These are phyloP conservation scores for Hymenoscyphus albidus DNA, from an alignment of 2,329 filamentous ascomycete species.

Conservation along the genomic window DNA sequence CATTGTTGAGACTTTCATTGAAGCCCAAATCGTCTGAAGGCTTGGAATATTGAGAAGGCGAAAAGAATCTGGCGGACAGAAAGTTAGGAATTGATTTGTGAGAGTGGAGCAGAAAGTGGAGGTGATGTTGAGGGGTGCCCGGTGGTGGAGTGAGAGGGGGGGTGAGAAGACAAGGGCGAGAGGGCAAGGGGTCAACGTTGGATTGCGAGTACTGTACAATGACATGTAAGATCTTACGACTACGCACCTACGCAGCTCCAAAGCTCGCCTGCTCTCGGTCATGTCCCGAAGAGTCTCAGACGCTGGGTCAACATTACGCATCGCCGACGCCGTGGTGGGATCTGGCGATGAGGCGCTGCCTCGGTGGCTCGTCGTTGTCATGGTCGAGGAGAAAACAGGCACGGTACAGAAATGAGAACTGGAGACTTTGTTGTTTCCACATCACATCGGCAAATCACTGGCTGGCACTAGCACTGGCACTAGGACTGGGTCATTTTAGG, in stretches of 20 bases:
- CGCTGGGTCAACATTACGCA: not conserved
- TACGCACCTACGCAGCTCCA: constrained; percentile 32
- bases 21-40: constrained; percentile 16
- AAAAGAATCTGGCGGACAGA: constrained; percentile 26
- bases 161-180: too few species aligned
- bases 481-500: too few species aligned
- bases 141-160: too few species aligned
- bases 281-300: constrained; percentile 9
- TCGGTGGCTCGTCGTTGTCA: not conserved
- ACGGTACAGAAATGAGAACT: too few species aligned
- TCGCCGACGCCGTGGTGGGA: not conserved
- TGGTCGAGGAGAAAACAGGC: not conserved
- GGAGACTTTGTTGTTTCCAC: too few species aligned
- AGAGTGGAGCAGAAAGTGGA: too few species aligned
- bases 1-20: constrained; percentile 29
- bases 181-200: too few species aligned
- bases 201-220: too few species aligned
- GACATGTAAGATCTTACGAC: too few species aligned
- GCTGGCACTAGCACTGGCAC: too few species aligned
- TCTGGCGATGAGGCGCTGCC: not conserved
- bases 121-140: too few species aligned
- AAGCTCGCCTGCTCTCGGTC: constrained; percentile 24
- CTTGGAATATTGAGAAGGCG: constrained; percentile 18
- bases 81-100: not conserved
- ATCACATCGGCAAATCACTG: too few species aligned